Conservation (phyloP, 495 filamentous ascomycete species). For the Neurospora sp. region DNA sequence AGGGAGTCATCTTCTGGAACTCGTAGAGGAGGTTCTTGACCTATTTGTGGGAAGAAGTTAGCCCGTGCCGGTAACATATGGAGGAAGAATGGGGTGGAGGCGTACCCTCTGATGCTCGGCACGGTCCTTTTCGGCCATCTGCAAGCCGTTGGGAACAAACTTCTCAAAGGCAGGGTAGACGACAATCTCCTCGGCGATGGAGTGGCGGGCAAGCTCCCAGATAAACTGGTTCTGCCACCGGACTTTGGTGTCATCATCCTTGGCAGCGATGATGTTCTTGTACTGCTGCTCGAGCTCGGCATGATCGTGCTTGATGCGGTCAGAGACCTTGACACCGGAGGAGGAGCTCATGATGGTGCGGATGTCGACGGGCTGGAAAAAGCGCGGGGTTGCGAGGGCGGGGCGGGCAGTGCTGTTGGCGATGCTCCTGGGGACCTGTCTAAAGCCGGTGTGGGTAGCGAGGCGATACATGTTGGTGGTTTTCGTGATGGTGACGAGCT, state of each 20-base stretch:
- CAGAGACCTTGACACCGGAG: conserved; percentile 24
- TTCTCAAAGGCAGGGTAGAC: conserved; percentile 61
- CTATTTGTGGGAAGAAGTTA: conserved; percentile 20
- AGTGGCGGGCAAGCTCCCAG: conserved; percentile 61
- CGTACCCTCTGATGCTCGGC: conserved; percentile 45
- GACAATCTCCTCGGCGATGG: conserved; percentile 57
- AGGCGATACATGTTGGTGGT: background rate
- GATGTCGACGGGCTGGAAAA: background rate
- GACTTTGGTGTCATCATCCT: conserved; percentile 36
- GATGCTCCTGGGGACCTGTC: background rate
- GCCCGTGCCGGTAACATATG: background rate
- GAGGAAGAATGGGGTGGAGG: background rate
- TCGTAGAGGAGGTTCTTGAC: conserved; percentile 52
- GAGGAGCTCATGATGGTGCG: background rate
- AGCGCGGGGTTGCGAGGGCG: background rate
- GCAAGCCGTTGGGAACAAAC: conserved; percentile 36
- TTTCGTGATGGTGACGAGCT: background rate
- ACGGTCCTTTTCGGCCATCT: conserved; percentile 50
- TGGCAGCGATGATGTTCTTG: conserved; percentile 42
- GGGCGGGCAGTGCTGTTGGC: background rate
- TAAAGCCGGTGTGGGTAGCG: background rate
- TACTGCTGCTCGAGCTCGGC: conserved; percentile 49
- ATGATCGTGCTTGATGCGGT: conserved; percentile 54
- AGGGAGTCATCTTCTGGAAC: conserved; percentile 46
- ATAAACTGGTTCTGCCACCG: conserved; percentile 57